These are phyloP conservation scores for Penicillium robsamsonii DNA, from an alignment of 495 filamentous ascomycete species.

Conservation along the genomic window DNA sequence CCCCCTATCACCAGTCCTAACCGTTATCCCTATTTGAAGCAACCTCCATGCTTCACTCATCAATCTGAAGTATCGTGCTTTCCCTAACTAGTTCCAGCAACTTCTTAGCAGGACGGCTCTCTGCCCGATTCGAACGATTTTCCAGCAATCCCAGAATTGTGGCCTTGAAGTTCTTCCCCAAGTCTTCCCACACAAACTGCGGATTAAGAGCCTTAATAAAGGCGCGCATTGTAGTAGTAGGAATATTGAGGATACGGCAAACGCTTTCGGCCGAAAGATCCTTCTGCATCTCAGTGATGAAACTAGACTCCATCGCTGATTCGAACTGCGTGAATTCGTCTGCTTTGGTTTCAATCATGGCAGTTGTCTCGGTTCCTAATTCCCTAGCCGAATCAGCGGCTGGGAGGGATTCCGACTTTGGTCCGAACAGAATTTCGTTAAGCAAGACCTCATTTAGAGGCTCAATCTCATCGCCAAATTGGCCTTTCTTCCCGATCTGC, in stretches of 20 bases:
- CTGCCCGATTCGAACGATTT: background rate
- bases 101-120: background rate
- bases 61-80: background rate
- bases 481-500: conserved; percentile 26
- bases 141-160: conserved; percentile 1
- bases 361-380: background rate
- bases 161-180: conserved; percentile 19
- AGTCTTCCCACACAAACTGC: conserved; percentile 21
- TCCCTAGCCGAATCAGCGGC: background rate
- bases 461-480: conserved; percentile 18
- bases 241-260: conserved; percentile 18
- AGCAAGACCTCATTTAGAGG: conserved; percentile 24
- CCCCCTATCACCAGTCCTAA: no score
- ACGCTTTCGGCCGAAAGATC: conserved; percentile 17
- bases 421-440: conserved; percentile 18
- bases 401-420: background rate
- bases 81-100: background rate
- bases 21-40: background rate
- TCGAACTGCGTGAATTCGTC: background rate
- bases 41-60: background rate
- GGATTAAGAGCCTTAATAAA: conserved; percentile 23
- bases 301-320: background rate
- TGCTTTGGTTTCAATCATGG: background rate
- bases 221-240: conserved; percentile 21
- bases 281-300: conserved; percentile 1